A percentile compares a stretch with the other conserved stretches of the same genome.
phyloP scores from a whole-genome alignment of 2,329 filamentous ascomycete genomes.

The Hypoxylon sp. region DNA sequence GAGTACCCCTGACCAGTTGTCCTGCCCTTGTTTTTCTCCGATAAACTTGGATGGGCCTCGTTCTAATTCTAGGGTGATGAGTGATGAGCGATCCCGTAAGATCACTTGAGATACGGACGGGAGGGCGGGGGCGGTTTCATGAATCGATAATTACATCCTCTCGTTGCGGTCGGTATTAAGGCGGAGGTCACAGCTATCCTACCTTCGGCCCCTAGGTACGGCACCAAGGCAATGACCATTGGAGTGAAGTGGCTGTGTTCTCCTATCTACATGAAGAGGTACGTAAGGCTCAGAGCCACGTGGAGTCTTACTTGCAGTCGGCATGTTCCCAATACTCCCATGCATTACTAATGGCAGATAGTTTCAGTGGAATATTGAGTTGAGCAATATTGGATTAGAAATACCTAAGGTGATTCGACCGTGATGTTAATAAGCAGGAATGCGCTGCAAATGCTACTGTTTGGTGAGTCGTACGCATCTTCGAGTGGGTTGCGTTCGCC shows the following conservation, averaged over 20 bases:
- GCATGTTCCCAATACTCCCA: not conserved
- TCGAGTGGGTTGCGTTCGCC: not conserved
- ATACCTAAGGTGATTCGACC: not conserved
- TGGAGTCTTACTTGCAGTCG: not conserved
- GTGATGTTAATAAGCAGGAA: not conserved
- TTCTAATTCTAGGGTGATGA: not conserved
- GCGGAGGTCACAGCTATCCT: not conserved
- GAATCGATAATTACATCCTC: not conserved
- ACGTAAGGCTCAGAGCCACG: not conserved
- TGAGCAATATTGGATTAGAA: conserved; percentile 6
- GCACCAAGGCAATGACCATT: not conserved
- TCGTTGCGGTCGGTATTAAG: not conserved
- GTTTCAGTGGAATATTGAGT: not conserved
- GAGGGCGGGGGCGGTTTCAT: not conserved
- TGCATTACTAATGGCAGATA: not conserved
- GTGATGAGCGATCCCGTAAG: not conserved
- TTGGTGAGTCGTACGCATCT: not conserved
- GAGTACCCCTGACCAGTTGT: not conserved
- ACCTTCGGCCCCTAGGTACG: not conserved
- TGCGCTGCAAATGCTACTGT: not conserved
- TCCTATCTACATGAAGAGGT: not conserved
- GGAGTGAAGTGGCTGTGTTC: not conserved
- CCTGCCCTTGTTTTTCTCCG: not conserved
- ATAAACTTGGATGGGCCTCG: not conserved
- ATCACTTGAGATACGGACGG: not conserved